phyloP scores from a whole-genome alignment of 257 asterid genomes.

The Euphrasia confusa region DNA sequence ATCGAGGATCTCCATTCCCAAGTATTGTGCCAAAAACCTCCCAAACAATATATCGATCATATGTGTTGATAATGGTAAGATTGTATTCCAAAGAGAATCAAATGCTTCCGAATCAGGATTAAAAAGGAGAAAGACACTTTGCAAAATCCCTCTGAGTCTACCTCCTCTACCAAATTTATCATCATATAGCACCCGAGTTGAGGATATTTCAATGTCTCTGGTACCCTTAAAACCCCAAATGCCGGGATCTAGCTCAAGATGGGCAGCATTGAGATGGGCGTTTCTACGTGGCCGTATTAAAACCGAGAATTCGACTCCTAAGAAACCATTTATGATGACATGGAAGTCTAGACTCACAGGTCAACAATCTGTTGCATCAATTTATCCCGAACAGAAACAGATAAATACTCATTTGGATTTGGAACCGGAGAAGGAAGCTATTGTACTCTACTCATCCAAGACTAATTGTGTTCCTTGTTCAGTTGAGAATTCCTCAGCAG shows the following conservation, averaged over 20 bases:
- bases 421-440: slow-evolving; percentile 41
- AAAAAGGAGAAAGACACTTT: slow-evolving; percentile 39
- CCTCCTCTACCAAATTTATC: slow-evolving; percentile 28
- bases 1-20: slow-evolving; percentile 68
- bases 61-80: slow-evolving; percentile 75
- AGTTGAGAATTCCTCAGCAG: slow-evolving; percentile 33
- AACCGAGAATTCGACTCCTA: slow-evolving; percentile 34
- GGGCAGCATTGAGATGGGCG: slow-evolving; percentile 54
- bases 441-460: slow-evolving; percentile 31
- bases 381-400: slow-evolving; percentile 68
- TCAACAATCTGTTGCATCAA: slow-evolving; percentile 56
- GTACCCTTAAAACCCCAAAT: slow-evolving; percentile 42
- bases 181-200: slow-evolving; percentile 27
- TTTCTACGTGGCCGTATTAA: slow-evolving; percentile 33
- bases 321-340: slow-evolving; percentile 44
- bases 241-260: slow-evolving; percentile 46
- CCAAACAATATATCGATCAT: slow-evolving; percentile 44
- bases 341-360: slow-evolving; percentile 49
- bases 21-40: slow-evolving; percentile 69
- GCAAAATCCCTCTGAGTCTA: slow-evolving; percentile 40
- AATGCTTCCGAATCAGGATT: slow-evolving; percentile 32
- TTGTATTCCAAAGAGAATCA: slow-evolving; percentile 50
- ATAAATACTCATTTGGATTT: slow-evolving; percentile 29
- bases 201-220: slow-evolving; percentile 46
- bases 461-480: slow-evolving; percentile 25